Evolutionary conservation across 2,329 filamentous ascomycete species (phyloP).

Genomic region (Rutstroemia sp.): DNA sequence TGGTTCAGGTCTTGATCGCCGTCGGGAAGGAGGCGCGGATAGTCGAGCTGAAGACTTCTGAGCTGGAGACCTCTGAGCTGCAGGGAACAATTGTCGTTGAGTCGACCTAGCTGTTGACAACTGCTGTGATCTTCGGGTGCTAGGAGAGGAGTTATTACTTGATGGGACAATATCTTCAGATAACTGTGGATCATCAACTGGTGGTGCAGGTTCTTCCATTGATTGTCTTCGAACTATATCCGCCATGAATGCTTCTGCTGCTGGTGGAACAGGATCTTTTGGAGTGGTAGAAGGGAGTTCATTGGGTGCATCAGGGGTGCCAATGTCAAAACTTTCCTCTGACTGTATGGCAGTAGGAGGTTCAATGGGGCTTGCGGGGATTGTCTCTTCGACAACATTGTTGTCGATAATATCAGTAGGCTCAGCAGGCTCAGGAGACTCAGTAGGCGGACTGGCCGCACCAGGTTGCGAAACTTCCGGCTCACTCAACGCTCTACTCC

Average conservation of each 20-base stretch:
- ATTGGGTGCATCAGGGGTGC: neutral
- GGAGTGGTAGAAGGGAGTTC: neutral
- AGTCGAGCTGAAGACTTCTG: no score
- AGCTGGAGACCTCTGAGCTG: neutral
- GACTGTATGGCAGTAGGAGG: neutral
- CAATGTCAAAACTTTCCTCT: neutral
- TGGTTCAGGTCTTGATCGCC: neutral
- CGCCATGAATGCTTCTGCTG: neutral
- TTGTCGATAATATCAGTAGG: constrained; percentile 1
- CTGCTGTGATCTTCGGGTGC: constrained; percentile 2
- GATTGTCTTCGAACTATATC: neutral
- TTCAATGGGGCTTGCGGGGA: neutral
- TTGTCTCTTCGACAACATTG: neutral
- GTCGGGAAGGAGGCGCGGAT: neutral
- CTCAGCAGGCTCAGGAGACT: neutral
- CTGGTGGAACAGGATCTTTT: neutral
- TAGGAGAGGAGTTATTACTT: constrained; percentile 5
- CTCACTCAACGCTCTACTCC: constrained; percentile 1
- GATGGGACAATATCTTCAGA: neutral
- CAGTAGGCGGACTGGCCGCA: neutral
- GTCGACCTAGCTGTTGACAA: constrained; percentile 1
- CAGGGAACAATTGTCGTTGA: neutral
- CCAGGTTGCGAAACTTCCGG: neutral
- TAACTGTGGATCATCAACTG: neutral
- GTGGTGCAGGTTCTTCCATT: neutral